These are phyloP conservation scores for Lentinula sp. DNA, from an alignment of 768 basidiomycete genomes.

Conservation along the genomic window DNA sequence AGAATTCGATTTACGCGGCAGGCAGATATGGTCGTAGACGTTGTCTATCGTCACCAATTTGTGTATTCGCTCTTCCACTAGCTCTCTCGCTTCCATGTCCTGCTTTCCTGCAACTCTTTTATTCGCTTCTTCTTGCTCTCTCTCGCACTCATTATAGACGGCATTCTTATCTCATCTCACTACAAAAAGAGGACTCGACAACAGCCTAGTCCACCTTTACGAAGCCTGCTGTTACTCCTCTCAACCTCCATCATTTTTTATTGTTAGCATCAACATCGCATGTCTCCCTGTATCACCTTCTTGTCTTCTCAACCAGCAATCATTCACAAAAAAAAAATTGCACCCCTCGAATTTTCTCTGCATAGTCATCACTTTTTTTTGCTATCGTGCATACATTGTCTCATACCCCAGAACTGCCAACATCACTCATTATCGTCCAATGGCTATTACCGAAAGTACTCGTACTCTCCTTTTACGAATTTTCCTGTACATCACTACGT, in stretches of 20 bases:
- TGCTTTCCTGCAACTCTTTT: neutral
- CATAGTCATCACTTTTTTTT: neutral
- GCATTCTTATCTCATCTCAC: neutral
- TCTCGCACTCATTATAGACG: neutral
- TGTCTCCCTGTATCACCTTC: neutral
- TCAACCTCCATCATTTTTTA: neutral
- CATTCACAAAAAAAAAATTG: neutral
- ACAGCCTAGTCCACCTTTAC: neutral
- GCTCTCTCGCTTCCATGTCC: neutral
- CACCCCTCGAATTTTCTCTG: neutral
- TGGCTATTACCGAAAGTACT: neutral
- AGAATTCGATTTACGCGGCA: neutral
- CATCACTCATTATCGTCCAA: neutral
- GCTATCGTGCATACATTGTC: neutral
- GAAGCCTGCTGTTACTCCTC: neutral
- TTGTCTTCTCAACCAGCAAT: neutral
- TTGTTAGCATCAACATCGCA: neutral
- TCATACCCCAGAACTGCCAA: neutral
- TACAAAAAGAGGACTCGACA: neutral
- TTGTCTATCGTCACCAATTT: too few species aligned
- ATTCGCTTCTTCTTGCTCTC: neutral
- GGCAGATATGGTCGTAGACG: neutral
- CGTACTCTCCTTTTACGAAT: neutral
- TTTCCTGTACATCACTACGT: slow-evolving; percentile 2
- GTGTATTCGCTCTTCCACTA: too few species aligned